A percentile compares a stretch with the other conserved stretches of the same genome.
These are phyloP conservation scores for Ceratopteris richardii DNA, from an alignment of 75 land plant genomes.

Conservation along the genomic window DNA sequence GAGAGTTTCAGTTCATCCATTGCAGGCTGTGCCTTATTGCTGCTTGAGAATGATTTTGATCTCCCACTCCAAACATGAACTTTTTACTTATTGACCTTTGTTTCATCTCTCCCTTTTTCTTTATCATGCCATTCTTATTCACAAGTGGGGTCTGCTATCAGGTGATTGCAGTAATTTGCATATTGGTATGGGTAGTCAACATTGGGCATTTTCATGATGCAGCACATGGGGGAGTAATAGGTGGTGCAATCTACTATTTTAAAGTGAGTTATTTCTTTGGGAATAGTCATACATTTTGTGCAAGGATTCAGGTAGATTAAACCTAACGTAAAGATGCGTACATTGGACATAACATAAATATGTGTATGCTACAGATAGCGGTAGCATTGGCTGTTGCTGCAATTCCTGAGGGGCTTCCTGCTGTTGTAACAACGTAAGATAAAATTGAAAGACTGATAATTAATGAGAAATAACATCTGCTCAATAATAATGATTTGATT, in stretches of 20 bases:
- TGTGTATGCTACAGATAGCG: conserved; percentile 55
- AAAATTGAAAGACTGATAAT: neutral
- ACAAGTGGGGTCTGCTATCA: conserved; percentile 13
- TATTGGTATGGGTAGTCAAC: conserved; percentile 94
- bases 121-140: no score
- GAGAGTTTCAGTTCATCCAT: no score
- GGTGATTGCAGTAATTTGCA: conserved; percentile 97
- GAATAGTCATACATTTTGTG: no score
- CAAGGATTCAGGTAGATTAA: no score
- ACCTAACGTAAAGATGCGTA: neutral
- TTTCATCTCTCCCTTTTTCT: no score
- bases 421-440: conserved; percentile 96
- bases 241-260: conserved; percentile 97
- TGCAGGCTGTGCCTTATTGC: no score
- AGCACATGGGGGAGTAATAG: conserved; percentile 86
- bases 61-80: no score
- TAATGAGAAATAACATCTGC: no score
- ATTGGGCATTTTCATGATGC: conserved; percentile 98
- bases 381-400: conserved; percentile 99
- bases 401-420: conserved; percentile 99
- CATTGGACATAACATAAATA: neutral
- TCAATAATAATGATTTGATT: no score
- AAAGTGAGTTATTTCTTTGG: conserved; percentile 44
- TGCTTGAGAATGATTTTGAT: no score
- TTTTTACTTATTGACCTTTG: no score